Base-by-base conservation (phyloP, 805 yeast species). In the Ascoidea rubescens region DNA sequence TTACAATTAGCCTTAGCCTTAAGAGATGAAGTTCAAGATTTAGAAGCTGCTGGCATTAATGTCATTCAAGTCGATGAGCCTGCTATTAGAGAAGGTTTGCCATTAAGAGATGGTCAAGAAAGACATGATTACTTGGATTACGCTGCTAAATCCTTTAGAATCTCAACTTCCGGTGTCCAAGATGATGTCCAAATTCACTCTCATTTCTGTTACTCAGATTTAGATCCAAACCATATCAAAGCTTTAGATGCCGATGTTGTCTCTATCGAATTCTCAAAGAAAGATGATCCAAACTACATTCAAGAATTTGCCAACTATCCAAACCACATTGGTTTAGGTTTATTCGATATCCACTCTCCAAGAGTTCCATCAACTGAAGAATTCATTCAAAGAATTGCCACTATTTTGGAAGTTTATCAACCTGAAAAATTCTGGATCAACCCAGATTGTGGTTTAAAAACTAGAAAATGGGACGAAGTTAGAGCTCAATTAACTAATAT, bases 361-460 rank as follows among this genome's bases (percentile, higher is more conserved):
- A 89, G 99, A 82, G 87, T 93, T 66, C 99, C 99, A 67, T 90
- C 99, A 55, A 86, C 84, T 77, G 89, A 86, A 71, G 99, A 93
- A 78, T 91, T 93, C 74, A 83, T 88, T 71, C 74, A 83, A 69
- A 89, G 96, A 78, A 87, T 93, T 68, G 82, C 81, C 68, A 93
- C 88, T 71, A 90, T 93, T 77, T 78, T 93, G 74, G 88, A 89
- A 79, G 93, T 87, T 56, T 91, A 91, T 80, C 97, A 97, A 71
- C 95, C 93, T 69, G 87, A 87, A 73, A 91, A 90, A 75, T 87
- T 93, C 82, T 93, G 99, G 99, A 95, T 93, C 70, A 93, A 93
- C 95, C 99, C 99, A 68, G 99, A 93, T 79, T 93, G 99, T 83
- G 99, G 99, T 82, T 83, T 93, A 74, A 93, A 93, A 87, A 93